Conservation (phyloP, 2,329 filamentous ascomycete species). For the Myriosclerotinia curreyana region DNA sequence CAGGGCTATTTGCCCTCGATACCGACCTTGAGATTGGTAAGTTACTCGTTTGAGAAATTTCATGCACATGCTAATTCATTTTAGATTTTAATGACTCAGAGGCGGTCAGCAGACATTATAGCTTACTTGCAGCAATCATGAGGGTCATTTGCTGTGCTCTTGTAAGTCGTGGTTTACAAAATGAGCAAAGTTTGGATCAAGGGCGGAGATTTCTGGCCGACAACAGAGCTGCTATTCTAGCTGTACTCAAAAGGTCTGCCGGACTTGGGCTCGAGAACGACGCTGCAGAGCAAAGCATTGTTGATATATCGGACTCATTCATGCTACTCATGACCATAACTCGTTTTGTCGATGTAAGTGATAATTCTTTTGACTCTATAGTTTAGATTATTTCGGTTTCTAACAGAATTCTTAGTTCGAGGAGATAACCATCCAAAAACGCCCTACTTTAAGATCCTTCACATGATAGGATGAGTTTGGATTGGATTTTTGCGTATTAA, state of each 20-base stretch:
- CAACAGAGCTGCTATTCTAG: slow-evolving; percentile 79
- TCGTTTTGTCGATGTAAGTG: slow-evolving; percentile 77
- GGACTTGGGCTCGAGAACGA: slow-evolving; percentile 60
- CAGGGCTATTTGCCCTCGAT: slow-evolving; percentile 83
- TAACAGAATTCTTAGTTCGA: slow-evolving; percentile 41
- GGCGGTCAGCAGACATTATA: slow-evolving; percentile 52
- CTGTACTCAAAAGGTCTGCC: slow-evolving; percentile 85
- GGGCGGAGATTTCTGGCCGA: slow-evolving; percentile 77
- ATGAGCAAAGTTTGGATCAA: slow-evolving; percentile 67
- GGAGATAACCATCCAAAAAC: slow-evolving; percentile 38
- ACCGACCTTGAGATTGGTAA: slow-evolving; percentile 80
- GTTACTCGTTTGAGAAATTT: slow-evolving; percentile 27
- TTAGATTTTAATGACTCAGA: slow-evolving; percentile 36
- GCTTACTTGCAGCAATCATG: slow-evolving; percentile 74
- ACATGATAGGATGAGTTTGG: slow-evolving; percentile 25
- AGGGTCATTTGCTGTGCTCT: slow-evolving; percentile 80
- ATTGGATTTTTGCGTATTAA: slow-evolving; percentile 17
- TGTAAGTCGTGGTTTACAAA: slow-evolving; percentile 76
- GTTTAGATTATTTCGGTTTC: background rate
- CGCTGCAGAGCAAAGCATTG: slow-evolving; percentile 57
- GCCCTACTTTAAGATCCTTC: slow-evolving; percentile 31
- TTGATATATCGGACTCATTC: slow-evolving; percentile 79
- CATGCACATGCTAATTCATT: slow-evolving; percentile 23
- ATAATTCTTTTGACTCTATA: background rate
- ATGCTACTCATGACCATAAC: slow-evolving; percentile 80